Conservation (phyloP, 768 basidiomycete species). For the Grammothele lineata region DNA sequence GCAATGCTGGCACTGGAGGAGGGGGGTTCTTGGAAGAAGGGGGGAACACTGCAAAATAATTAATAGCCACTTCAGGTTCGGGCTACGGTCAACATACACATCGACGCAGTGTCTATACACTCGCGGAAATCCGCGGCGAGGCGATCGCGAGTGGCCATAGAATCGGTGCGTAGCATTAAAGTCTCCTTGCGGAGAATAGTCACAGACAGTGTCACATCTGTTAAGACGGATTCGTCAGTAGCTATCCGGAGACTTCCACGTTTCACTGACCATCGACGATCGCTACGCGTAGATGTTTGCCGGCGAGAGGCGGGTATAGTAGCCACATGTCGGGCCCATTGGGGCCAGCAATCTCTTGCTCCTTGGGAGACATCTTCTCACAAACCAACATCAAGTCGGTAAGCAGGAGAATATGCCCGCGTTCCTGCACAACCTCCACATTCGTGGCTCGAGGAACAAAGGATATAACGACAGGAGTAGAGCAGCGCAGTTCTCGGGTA, state of each 20-base stretch:
- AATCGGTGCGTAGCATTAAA: conserved; percentile 60
- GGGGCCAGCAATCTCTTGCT: conserved; percentile 44
- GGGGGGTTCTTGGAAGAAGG: conserved; percentile 54
- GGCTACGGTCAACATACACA: conserved; percentile 46
- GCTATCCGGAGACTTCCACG: background rate
- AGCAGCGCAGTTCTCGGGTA: conserved; percentile 69
- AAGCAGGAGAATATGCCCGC: conserved; percentile 83
- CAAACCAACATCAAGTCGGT: conserved; percentile 92
- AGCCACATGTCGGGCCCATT: conserved; percentile 85
- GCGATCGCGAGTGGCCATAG: conserved; percentile 52
- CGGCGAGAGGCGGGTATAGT: conserved; percentile 91
- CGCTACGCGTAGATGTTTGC: conserved; percentile 79
- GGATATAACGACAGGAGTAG: conserved; percentile 65
- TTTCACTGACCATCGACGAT: conserved; percentile 46
- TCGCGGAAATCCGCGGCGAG: conserved; percentile 72
- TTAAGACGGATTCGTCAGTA: conserved; percentile 1
- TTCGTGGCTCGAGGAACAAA: conserved; percentile 77
- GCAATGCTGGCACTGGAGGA: conserved; percentile 58
- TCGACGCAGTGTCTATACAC: conserved; percentile 77
- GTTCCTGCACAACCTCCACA: conserved; percentile 65
- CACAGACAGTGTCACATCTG: conserved; percentile 72
- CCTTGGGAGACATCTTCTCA: conserved; percentile 73
- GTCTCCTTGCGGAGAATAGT: conserved; percentile 88
- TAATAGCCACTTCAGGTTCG: background rate
- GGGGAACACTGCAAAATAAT: conserved; percentile 3